A percentile compares a stretch with the other conserved stretches of the same genome.
phyloP scores from a whole-genome alignment of 371 early-diverging fungal genomes.

The Hamiltosporidium magnivora region DNA sequence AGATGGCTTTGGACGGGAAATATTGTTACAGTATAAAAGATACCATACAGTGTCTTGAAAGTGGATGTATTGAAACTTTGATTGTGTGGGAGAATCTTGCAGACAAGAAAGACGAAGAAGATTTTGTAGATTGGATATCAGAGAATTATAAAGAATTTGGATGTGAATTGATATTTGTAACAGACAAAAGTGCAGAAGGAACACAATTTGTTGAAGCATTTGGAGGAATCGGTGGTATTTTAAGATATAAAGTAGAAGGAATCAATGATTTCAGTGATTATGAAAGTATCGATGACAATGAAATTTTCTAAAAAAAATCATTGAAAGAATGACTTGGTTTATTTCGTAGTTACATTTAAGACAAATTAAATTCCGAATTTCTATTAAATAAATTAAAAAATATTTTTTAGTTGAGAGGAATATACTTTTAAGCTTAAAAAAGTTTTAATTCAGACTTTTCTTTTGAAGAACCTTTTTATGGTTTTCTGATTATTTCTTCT shows the following conservation, averaged over 20 bases:
- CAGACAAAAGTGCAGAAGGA: constrained; percentile 89
- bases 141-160: constrained; percentile 90
- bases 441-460: no score
- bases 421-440: no score
- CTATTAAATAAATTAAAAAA: no score
- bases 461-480: no score
- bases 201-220: constrained; percentile 96
- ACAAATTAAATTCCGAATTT: no score
- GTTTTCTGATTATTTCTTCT: no score
- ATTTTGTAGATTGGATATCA: constrained; percentile 91
- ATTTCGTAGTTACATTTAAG: no score
- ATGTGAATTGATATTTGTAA: constrained; percentile 80
- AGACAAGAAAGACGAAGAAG: constrained; percentile 63
- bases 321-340: no score
- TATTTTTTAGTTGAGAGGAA: no score
- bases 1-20: constrained; percentile 86
- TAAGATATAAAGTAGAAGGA: constrained; percentile 79
- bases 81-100: constrained; percentile 90
- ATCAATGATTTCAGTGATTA: not conserved
- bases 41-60: constrained; percentile 80
- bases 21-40: constrained; percentile 90
- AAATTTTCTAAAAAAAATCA: not conserved
- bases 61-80: constrained; percentile 85
- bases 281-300: constrained; percentile 1
- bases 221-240: constrained; percentile 94